Conservation (phyloP, 1,139 yeast genomes). For the Suhomyces choctaworum region DNA sequence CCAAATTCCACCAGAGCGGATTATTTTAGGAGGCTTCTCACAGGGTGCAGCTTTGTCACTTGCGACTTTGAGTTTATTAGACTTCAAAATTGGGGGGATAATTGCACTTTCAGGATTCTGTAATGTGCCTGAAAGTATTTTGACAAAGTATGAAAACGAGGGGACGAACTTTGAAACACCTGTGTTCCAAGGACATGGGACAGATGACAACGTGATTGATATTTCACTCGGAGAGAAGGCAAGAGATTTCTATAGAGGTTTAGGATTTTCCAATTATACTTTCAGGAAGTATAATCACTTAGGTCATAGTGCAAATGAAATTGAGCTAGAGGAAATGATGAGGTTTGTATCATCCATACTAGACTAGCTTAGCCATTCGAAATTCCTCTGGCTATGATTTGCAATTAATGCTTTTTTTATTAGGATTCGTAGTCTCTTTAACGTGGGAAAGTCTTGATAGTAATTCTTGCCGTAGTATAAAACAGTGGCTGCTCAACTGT, state of each 20-base stretch:
- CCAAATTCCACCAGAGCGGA: conserved; percentile 69
- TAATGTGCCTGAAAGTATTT: conserved; percentile 50
- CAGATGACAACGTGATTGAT: conserved; percentile 65
- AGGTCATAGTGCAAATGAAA: conserved; percentile 66
- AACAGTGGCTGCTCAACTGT: too few species aligned
- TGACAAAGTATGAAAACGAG: conserved; percentile 22
- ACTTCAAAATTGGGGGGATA: conserved; percentile 74
- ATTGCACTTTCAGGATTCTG: conserved; percentile 78
- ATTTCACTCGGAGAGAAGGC: conserved; percentile 51
- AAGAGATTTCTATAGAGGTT: conserved; percentile 41
- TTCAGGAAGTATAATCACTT: conserved; percentile 65
- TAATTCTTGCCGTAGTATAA: too few species aligned
- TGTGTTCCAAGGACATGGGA: conserved; percentile 87
- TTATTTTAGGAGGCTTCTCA: conserved; percentile 89
- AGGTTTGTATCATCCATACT: conserved; percentile 41
- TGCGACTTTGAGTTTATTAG: conserved; percentile 49
- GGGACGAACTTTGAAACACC: conserved; percentile 63
- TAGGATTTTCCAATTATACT: conserved; percentile 54
- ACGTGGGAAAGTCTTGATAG: too few species aligned
- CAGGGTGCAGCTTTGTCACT: conserved; percentile 88
- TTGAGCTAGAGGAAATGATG: conserved; percentile 62
- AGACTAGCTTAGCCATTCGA: too few species aligned
- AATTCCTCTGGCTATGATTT: too few species aligned
- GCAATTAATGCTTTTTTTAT: too few species aligned
- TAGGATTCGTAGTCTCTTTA: too few species aligned